Percentiles rank a stretch among this genome's conserved stretches.
Evolutionary conservation across 2,329 filamentous ascomycete genomes (phyloP).

Genomic region (Hypoxylon sp.): DNA sequence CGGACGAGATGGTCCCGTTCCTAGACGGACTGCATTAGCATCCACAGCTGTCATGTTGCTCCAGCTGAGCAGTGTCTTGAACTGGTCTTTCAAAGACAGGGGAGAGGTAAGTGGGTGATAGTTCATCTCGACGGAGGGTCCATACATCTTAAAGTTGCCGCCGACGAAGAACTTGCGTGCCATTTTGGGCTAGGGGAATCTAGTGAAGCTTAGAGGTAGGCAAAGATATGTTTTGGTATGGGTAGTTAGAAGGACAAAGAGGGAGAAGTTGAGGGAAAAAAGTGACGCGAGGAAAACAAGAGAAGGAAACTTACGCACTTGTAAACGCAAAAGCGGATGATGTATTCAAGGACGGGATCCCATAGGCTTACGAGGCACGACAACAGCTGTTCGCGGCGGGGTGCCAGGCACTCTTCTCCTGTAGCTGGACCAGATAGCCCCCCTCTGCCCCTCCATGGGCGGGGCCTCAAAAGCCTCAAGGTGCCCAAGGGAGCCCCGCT

Average conservation of each 20-base stretch:
- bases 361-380: slow-evolving; percentile 19
- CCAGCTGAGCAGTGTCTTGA: neutral
- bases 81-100: slow-evolving; percentile 34
- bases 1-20: slow-evolving; percentile 91
- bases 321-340: slow-evolving; percentile 20
- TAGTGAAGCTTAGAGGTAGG: slow-evolving; percentile 6
- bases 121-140: slow-evolving; percentile 41
- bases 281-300: slow-evolving; percentile 23
- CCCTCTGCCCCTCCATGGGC: slow-evolving; percentile 16
- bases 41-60: neutral
- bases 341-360: slow-evolving; percentile 11
- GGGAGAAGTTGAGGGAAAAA: slow-evolving; percentile 5
- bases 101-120: slow-evolving; percentile 30
- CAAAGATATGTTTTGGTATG: slow-evolving; percentile 7
- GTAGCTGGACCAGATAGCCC: neutral
- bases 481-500: slow-evolving; percentile 19
- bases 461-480: neutral
- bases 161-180: slow-evolving; percentile 96
- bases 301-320: slow-evolving; percentile 10
- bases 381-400: slow-evolving; percentile 7
- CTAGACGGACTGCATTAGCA: slow-evolving; percentile 55
- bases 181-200: slow-evolving; percentile 67
- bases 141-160: slow-evolving; percentile 99
- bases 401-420: slow-evolving; percentile 6
- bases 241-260: neutral